Evolutionary conservation across 2,329 filamentous ascomycete genomes (phyloP), one percentile per base, ranked within the genome.

Genomic region (Neonectria sp.): DNA sequence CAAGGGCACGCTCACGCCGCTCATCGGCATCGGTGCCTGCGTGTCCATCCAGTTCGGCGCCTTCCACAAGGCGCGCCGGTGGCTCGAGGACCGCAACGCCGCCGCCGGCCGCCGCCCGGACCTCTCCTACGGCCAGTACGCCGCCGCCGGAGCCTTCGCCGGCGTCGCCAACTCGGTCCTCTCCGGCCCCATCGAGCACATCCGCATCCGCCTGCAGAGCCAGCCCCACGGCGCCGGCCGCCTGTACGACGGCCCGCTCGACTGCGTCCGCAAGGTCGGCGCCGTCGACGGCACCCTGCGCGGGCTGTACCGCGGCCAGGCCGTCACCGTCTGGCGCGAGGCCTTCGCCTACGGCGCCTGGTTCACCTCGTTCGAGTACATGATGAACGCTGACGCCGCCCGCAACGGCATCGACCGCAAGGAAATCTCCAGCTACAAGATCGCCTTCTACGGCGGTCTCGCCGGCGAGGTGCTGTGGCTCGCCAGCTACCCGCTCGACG

Each of bases 1-100:
- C 90, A 99, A 99, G 84, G 96, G 96, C 77, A 98, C 96, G 0
- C 86, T 99, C 63, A 98, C 96, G 6, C 96, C 96, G 0, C 87
- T 99, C 63, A 89, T 99, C 64, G 96, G 96, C 73, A 98, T 99
- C 78, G 96, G 96, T 74, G 96, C 96, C 74, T 99, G 96, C 81
- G 95, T 96, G 52, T 98, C 95, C n/a, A 92, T 99, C 76, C 96
- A 99, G 86, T 99, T 99, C 81, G 96, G 95, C 70, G 96, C 93
- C 76, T 99, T 98, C 87, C 95, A 98, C 86, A 92, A 93, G 78
- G 95, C 95, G 9, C 93, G 94, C 67, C 93, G 96, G 67, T 92
- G 89, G 77, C 91, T 99, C 79, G 95, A 98, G 84, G 85, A 89
- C 51, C 87, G 88, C 72, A 97, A 97, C 82, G 79, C 88, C 90